phyloP scores from a whole-genome alignment of 129 eudicot species.

The Helianthus tuberosus region DNA sequence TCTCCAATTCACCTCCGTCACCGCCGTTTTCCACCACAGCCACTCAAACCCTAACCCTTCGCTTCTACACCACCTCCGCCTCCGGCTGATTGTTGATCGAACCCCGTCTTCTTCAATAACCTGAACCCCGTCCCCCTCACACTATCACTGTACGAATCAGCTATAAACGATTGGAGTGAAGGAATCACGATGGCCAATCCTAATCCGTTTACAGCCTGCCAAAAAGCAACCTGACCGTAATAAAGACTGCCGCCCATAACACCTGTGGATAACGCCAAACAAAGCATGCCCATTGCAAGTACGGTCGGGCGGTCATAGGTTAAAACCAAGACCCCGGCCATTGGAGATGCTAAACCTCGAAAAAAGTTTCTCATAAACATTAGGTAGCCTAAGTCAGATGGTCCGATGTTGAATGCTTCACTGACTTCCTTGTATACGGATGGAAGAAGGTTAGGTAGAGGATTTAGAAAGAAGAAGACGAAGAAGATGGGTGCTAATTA shows the following conservation, averaged over 20 bases:
- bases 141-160: constrained; percentile 78
- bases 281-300: constrained; percentile 81
- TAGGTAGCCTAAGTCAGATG: constrained; percentile 90
- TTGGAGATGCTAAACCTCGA: constrained; percentile 87
- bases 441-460: constrained; percentile 98
- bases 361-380: constrained; percentile 78
- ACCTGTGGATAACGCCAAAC: constrained; percentile 97
- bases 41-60: too few relatives aligned
- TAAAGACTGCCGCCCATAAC: constrained; percentile 76
- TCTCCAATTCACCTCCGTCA: too few relatives aligned
- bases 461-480: too few relatives aligned
- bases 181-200: constrained; percentile 99
- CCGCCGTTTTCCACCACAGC: too few relatives aligned
- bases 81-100: too few relatives aligned
- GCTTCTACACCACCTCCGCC: too few relatives aligned
- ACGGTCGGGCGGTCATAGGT: constrained; percentile 87
- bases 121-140: constrained; percentile 93
- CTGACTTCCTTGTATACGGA: constrained; percentile 97
- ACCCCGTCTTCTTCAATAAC: too few relatives aligned
- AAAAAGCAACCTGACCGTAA: constrained; percentile 74
- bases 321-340: constrained; percentile 83
- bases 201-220: constrained; percentile 91
- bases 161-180: constrained; percentile 93
- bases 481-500: too few relatives aligned
- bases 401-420: constrained; percentile 82